Percentiles rank a stretch among this genome's conserved stretches.
phyloP scores from a whole-genome alignment of 2,329 filamentous ascomycete species.

The Ophiocordyceps camponoti-saundersi region DNA sequence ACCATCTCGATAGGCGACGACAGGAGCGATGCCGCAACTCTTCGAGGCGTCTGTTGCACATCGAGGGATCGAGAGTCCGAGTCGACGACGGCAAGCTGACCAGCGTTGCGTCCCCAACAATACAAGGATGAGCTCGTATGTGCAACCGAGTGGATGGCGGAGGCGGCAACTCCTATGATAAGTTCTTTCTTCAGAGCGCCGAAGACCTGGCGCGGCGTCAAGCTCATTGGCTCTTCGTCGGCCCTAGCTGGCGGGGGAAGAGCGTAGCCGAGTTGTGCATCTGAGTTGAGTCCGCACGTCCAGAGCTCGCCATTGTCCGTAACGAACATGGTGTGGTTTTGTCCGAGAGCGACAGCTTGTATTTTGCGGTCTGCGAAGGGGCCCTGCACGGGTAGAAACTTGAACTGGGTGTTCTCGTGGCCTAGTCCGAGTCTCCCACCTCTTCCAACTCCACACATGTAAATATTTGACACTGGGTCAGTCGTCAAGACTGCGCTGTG shows the following conservation, averaged over 20 bases:
- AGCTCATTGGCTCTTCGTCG: conserved; percentile 73
- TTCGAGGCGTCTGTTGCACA: conserved; percentile 64
- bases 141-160: conserved; percentile 78
- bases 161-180: conserved; percentile 72
- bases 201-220: conserved; percentile 73
- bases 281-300: conserved; percentile 83
- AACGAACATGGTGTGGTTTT: conserved; percentile 79
- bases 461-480: conserved; percentile 79
- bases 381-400: conserved; percentile 65
- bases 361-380: conserved; percentile 62
- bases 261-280: conserved; percentile 72
- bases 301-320: conserved; percentile 79
- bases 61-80: conserved; percentile 86
- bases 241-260: conserved; percentile 48
- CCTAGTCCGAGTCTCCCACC: conserved; percentile 80
- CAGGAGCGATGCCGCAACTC: conserved; percentile 65
- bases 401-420: conserved; percentile 78
- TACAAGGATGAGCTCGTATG: conserved; percentile 69
- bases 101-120: conserved; percentile 90
- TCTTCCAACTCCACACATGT: conserved; percentile 81
- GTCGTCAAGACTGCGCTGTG: conserved; percentile 78
- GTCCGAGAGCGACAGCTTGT: conserved; percentile 64
- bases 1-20: conserved; percentile 57
- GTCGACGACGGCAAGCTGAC: conserved; percentile 85
- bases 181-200: conserved; percentile 76